Percentiles rank a stretch among this genome's conserved stretches.
These are phyloP conservation scores for Chrysanthemum makinoi DNA, from an alignment of 129 eudicot species.

Conservation along the genomic window DNA sequence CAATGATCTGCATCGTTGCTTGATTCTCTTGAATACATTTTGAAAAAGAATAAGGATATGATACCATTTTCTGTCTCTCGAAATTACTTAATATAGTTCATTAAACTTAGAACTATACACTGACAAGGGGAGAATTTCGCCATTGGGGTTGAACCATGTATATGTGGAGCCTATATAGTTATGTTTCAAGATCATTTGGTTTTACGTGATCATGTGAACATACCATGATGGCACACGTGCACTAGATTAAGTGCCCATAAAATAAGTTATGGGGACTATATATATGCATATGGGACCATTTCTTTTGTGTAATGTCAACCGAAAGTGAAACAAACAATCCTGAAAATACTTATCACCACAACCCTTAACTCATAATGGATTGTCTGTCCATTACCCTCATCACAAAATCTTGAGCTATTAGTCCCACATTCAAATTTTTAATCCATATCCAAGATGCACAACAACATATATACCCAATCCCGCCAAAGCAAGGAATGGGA, in stretches of 20 bases:
- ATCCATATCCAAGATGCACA: slow-evolving; percentile 10
- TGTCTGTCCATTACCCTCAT: slow-evolving; percentile 21
- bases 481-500: no score
- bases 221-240: slow-evolving; percentile 39
- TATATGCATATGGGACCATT: slow-evolving; percentile 32
- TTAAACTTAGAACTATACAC: background rate
- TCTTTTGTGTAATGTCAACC: slow-evolving; percentile 23
- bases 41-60: no score
- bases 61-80: no score
- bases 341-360: slow-evolving; percentile 10
- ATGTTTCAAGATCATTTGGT: slow-evolving; percentile 9
- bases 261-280: slow-evolving; percentile 2
- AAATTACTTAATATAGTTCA: no score
- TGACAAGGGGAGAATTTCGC: background rate
- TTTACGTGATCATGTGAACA: slow-evolving; percentile 25
- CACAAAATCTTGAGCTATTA: background rate
- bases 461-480: no score
- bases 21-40: background rate
- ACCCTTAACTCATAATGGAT: slow-evolving; percentile 14
- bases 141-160: slow-evolving; percentile 1
- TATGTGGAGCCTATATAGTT: background rate
- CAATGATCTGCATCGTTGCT: background rate
- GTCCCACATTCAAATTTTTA: background rate
- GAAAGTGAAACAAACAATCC: slow-evolving; percentile 38
- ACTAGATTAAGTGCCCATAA: slow-evolving; percentile 4